Base-by-base conservation (phyloP, 2,329 filamentous ascomycete genomes). In the Epichloe hybrida region DNA sequence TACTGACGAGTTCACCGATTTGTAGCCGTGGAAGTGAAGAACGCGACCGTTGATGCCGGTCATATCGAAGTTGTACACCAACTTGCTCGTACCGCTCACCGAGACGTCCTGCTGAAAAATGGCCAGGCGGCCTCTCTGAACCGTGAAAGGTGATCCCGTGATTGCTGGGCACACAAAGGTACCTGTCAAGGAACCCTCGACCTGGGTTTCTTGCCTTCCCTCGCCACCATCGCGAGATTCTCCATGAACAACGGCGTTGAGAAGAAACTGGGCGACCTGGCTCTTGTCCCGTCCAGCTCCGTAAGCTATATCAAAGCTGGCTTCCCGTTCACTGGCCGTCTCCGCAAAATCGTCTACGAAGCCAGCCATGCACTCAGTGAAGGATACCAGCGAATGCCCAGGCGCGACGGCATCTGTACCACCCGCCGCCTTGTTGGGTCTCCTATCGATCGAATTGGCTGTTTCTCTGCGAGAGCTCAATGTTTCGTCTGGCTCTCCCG, bases 281-380 rank as follows among this genome's bases (percentile, higher is more conserved):
- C 74, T 76, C 3, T 72, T 68, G n/a, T 72, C 72, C 54, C 73
- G 70, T 15, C 73, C 79, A 3, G 68, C 72, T 48, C 73, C 72
- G 41, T 72, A 72, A 2, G 76, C 76, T 20, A 74, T 66, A 52
- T 75, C 66, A 58, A 77, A 82, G 2, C 75, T 72, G n/a, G 72
- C 69, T 15, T 66, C 67, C 43, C 71, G 68, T 56, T 77, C 72
- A 9, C 69, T 67, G 5, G 59, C 59, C 40, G 73, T 59, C 31
- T 63, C 56, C 74, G 73, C 45, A 65, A 20, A 31, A 5, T 20
- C 61, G 56, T 80, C 76, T 27, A 85, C 70, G 55, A 76, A 77
- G 9, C 81, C 81, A 7, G 74, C 72, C 79, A 84, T 82, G 52
- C 82, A 74, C 61, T 84, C 80, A 0, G 76, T 77, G 58, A 84